Percentiles rank a stretch among this genome's conserved stretches.
Evolutionary conservation across 2,329 filamentous ascomycete species (phyloP).

Genomic region (Sporothrix humicola): DNA sequence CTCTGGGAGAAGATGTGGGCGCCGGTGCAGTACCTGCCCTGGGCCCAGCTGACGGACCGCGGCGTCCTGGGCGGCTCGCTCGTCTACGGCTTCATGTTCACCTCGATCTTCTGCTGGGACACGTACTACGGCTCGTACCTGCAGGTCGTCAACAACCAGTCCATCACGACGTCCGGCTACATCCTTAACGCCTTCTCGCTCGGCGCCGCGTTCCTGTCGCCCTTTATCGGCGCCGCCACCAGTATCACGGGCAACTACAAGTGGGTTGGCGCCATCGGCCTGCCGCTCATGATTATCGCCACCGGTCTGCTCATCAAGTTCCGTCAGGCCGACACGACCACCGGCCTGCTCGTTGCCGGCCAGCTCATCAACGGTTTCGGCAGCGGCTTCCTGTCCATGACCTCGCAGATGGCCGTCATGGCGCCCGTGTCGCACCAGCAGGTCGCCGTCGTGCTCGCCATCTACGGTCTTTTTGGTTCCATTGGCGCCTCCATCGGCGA

Average conservation of each 20-base stretch:
- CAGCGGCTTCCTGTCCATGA: conserved; percentile 62
- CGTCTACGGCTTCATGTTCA: conserved; percentile 33
- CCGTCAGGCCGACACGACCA: conserved; percentile 55
- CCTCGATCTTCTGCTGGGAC: conserved; percentile 40
- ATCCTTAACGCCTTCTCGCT: conserved; percentile 33
- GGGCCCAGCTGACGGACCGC: conserved; percentile 52
- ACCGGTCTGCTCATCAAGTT: conserved; percentile 62
- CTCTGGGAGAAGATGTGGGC: conserved; percentile 49
- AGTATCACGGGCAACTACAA: conserved; percentile 58
- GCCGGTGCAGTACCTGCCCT: conserved; percentile 49
- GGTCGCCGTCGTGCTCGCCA: conserved; percentile 61
- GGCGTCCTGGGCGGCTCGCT: conserved; percentile 48
- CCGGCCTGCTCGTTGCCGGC: conserved; percentile 61
- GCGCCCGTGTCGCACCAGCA: conserved; percentile 62
- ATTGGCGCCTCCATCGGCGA: conserved; percentile 64
- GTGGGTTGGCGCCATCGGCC: conserved; percentile 49
- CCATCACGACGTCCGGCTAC: conserved; percentile 35
- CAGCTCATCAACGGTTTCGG: conserved; percentile 61
- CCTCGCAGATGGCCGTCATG: conserved; percentile 64
- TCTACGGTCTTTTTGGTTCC: conserved; percentile 63
- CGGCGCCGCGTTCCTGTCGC: conserved; percentile 49
- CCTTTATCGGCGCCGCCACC: conserved; percentile 53
- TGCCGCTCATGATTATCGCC: conserved; percentile 60
- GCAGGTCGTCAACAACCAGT: conserved; percentile 37
- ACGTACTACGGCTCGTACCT: conserved; percentile 38